Conservation (phyloP, 2,329 filamentous ascomycete species). For the Magnaporthiopsis rhizophila region DNA sequence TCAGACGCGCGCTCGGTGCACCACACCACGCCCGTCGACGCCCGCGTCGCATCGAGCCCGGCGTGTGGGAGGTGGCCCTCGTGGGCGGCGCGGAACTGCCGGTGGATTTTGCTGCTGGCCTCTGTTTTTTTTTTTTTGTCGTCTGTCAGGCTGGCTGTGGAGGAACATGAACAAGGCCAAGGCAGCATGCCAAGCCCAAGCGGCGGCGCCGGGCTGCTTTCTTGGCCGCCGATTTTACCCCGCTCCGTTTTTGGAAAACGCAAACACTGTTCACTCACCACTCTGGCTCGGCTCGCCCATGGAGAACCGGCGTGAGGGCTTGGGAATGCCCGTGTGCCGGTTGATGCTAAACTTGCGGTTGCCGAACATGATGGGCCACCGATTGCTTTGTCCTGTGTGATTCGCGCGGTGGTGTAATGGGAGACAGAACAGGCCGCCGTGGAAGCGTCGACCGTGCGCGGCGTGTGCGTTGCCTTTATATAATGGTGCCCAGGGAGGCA, state of each 20-base stretch:
- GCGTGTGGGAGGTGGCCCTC: slow-evolving; percentile 87
- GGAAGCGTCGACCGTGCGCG: neutral
- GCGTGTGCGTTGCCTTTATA: no score
- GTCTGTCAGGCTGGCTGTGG: neutral
- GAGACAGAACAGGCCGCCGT: neutral
- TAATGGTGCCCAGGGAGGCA: no score
- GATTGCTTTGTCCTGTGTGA: neutral
- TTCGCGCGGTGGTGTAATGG: neutral
- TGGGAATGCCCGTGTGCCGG: slow-evolving; percentile 54
- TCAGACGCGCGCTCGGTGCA: slow-evolving; percentile 80
- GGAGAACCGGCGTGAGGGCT: slow-evolving; percentile 49
- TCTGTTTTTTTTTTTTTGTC: slow-evolving; percentile 40
- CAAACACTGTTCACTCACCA: slow-evolving; percentile 31
- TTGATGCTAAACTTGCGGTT: slow-evolving; percentile 61
- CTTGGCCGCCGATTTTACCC: neutral
- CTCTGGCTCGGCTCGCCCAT: slow-evolving; percentile 47
- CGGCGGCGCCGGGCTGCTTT: neutral
- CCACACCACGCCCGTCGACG: slow-evolving; percentile 93
- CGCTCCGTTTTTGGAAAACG: slow-evolving; percentile 8
- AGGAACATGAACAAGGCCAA: no score
- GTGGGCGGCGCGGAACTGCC: slow-evolving; percentile 82
- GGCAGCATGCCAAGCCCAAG: neutral
- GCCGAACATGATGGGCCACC: slow-evolving; percentile 35
- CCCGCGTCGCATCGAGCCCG: slow-evolving; percentile 78
- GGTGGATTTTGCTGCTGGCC: slow-evolving; percentile 73